Base-by-base conservation (phyloP, 768 basidiomycete species). In the Paxillus ammoniavirescens region DNA sequence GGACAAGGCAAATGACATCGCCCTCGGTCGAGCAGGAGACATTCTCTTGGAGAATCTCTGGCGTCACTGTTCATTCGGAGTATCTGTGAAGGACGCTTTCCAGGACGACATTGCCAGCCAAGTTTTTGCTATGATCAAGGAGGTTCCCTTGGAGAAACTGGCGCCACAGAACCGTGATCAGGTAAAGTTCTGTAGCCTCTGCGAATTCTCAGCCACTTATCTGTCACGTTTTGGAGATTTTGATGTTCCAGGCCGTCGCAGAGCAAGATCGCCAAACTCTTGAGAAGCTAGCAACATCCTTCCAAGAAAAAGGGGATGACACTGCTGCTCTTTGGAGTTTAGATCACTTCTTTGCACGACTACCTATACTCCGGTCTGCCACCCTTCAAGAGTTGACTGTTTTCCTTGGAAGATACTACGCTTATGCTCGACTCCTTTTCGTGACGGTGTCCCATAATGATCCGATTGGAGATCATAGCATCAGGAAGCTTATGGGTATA, bases 11-110 rank as follows among this genome's bases (percentile, higher is more conserved):
- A 69, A 66, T 14, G 43, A 38, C 3, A 23, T 62, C 0, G 76
- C 76, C 1, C 55, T 64, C 14, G 56, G 51, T 17, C 67, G 62
- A 38, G 84, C 77, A 1, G 64, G 58, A 14, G 50, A 68, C 17
- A 77, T 72, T 41, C 64, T 80, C 15, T 61, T 80, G 15, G 71
- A 75, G 28, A 72, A 65, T 1, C 61, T 83, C 12, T 84, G 83
- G 82, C 60, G 59, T 9, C 62, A 65, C 9, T 60, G 76, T 14
- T 75, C 80, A 0, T 79, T 82, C 42, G 76, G 74, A 2, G 43
- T 57, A n/a, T 35, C 43, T 9, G 37, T 35, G 2, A 35, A 35
- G 35, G 35, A 35, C 35, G 35, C 35, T 35, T 13, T 35, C 35
- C 13, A 35, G 35, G 35, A 35, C 13, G 35, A 35, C 12, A 35